A percentile compares a stretch with the other conserved stretches of the same genome.
Conservation (phyloP, 2,329 filamentous ascomycete genomes). For the Penicillium fuscoglaucum region DNA sequence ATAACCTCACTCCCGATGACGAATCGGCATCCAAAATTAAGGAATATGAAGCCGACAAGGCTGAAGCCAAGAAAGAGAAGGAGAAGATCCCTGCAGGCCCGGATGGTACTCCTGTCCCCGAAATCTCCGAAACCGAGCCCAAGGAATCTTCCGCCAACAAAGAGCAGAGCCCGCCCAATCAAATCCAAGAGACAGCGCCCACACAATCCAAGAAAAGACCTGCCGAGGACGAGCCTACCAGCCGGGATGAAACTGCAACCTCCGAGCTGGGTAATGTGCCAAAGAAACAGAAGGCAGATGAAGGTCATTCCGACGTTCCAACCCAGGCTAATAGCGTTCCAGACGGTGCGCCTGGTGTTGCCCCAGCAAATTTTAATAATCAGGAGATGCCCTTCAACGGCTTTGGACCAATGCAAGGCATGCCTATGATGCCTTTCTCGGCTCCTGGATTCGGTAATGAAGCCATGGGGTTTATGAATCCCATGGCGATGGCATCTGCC, state of each 20-base stretch:
- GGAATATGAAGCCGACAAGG: constrained; percentile 63
- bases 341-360: constrained; percentile 19
- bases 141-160: constrained; percentile 16
- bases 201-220: constrained; percentile 71
- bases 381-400: constrained; percentile 40
- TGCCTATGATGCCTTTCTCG: constrained; percentile 37
- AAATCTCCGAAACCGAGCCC: constrained; percentile 14
- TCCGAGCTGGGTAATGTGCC: constrained; percentile 30
- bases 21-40: constrained; percentile 77
- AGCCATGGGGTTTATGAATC: constrained; percentile 40
- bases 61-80: constrained; percentile 46
- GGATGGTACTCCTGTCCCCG: constrained; percentile 24
- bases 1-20: constrained; percentile 82
- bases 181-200: constrained; percentile 34
- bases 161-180: constrained; percentile 33
- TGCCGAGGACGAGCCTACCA: constrained; percentile 65
- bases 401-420: constrained; percentile 35
- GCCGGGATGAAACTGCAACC: constrained; percentile 50
- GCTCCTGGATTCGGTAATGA: constrained; percentile 36
- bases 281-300: constrained; percentile 49
- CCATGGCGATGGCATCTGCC: constrained; percentile 39
- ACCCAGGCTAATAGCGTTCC: constrained; percentile 15
- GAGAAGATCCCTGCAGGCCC: constrained; percentile 37
- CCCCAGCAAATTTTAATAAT: constrained; percentile 32
- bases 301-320: constrained; percentile 24